Base-by-base conservation (phyloP, 2,329 filamentous ascomycete genomes). In the Diaporthe humulicola region DNA sequence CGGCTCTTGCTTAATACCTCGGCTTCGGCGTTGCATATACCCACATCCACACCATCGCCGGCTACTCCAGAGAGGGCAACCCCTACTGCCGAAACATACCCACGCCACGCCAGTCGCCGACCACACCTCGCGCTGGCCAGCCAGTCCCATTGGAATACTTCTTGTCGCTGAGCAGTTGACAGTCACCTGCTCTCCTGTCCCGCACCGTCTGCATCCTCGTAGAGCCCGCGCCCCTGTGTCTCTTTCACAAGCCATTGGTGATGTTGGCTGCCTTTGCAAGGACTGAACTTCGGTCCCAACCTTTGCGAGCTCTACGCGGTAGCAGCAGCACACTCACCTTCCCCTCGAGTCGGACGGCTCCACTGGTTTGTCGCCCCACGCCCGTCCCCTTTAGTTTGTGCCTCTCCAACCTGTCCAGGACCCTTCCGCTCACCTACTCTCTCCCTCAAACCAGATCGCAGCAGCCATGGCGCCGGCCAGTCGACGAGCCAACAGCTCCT, bases 401-500 rank as follows among this genome's bases (percentile, higher is more conserved):
- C 58, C 42, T 72, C 73, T 58, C 67, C 73, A 66, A 40, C 38
- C 54, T 74, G 67, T 25, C 28, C 36, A 54, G 45, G 14, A 6
- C 25, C 28, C 45, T 8, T n/a, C n/a, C 48, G 52, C 64, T 72
- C 45, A 70, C 71, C 66, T 45, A n/a, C 14, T 19, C 25, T 36
- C 40, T 28, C 22, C 30, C 9, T 30, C 30, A n/a, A 61, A 33
- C 78, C 78, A 83, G 82, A 82, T 81, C 78, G 30, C 64, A 54
- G 78, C 79, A 83, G 81, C 81, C 81, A 91, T 92, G 90, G 88
- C 90, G 60, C 85, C 87, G 70, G 83, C 87, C 77, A 82, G 85
- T 78, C 87, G 84, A 82, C 85, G 90, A 82, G 88, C 86, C 83
- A 91, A 86, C 81, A 92, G 90, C 86, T 90, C 90, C 76, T 83